Conservation (phyloP, 345 rosid genomes). For the Mangifera indica region DNA sequence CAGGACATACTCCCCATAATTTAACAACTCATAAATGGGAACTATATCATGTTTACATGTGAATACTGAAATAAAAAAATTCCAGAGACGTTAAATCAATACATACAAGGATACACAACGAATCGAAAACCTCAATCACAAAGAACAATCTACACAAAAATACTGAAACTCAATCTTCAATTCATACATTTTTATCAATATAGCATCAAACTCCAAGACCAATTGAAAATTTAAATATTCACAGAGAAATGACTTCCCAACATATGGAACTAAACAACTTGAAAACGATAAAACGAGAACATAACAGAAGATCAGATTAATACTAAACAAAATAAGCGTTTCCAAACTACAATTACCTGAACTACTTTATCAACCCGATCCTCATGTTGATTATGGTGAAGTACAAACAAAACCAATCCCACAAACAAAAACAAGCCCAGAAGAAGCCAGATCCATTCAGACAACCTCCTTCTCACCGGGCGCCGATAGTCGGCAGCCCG, state of each 20-base stretch:
- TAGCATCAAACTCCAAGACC: slow-evolving; percentile 4
- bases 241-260: slow-evolving; percentile 10
- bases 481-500: slow-evolving; percentile 97
- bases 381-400: slow-evolving; percentile 78
- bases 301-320: not conserved
- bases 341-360: slow-evolving; percentile 28
- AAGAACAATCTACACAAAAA: not conserved
- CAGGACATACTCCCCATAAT: not conserved
- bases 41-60: not conserved
- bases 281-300: not conserved
- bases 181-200: not conserved
- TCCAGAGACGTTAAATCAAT: not conserved
- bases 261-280: not conserved
- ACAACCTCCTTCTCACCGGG: slow-evolving; percentile 80
- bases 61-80: not conserved
- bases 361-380: slow-evolving; percentile 48
- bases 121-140: slow-evolving; percentile 9
- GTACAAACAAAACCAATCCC: slow-evolving; percentile 73
- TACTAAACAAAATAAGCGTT: not conserved
- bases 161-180: not conserved
- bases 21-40: not conserved
- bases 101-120: not conserved
- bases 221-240: not conserved
- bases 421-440: slow-evolving; percentile 65
- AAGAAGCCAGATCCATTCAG: slow-evolving; percentile 82